Conservation (phyloP, 2,329 filamentous ascomycete species). For the Aspergillus chevalieri region DNA sequence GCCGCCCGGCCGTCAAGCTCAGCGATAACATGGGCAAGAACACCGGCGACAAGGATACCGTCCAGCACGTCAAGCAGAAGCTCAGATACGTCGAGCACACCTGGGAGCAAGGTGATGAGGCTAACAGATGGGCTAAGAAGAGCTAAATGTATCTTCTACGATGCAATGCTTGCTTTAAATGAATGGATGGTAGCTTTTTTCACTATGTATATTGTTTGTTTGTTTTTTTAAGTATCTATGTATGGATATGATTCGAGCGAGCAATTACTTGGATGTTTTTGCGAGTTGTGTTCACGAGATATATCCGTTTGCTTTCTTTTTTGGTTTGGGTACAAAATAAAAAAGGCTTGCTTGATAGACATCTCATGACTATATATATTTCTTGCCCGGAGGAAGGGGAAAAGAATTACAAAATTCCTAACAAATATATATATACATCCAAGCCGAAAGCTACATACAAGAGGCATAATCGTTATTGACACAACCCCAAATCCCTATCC, state of each 20-base stretch:
- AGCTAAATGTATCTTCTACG: conserved; percentile 2
- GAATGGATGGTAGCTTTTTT: background rate
- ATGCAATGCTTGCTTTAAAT: too few species aligned
- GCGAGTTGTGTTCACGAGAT: background rate
- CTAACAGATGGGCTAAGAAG: conserved; percentile 63
- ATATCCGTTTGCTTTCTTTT: background rate
- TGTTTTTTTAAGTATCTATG: background rate
- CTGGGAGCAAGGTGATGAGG: conserved; percentile 81
- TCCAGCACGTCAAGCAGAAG: conserved; percentile 74
- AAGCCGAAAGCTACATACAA: too few species aligned
- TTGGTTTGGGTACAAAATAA: too few species aligned
- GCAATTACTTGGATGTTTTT: background rate
- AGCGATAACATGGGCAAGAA: conserved; percentile 92
- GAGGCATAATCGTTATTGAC: background rate
- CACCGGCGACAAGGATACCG: conserved; percentile 73
- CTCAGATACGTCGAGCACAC: conserved; percentile 80
- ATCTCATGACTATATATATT: background rate
- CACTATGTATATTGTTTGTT: background rate
- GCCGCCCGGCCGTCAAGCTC: conserved; percentile 82
- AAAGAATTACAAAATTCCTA: background rate
- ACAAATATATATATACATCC: background rate
- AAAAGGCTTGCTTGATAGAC: background rate
- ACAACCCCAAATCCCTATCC: conserved; percentile 31
- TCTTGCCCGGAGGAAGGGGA: too few species aligned
- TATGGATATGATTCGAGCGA: background rate